These are phyloP conservation scores for Plectosphaerella cucumerina DNA, from an alignment of 2,329 filamentous ascomycete genomes.

Conservation along the genomic window DNA sequence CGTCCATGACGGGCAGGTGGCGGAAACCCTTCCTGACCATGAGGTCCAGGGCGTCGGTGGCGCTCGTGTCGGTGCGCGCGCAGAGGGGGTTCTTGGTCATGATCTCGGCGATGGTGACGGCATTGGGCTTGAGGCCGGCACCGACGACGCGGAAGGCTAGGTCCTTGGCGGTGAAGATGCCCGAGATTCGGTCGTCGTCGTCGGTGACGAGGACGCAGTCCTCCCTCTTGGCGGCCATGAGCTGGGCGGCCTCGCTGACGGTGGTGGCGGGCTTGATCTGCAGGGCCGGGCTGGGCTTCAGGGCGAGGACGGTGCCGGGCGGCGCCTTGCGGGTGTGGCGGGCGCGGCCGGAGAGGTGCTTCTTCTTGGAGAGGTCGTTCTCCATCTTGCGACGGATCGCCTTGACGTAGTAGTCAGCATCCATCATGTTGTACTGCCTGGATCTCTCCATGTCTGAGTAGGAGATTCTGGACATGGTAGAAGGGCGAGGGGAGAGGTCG, in stretches of 20 bases:
- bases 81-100: constrained; percentile 99
- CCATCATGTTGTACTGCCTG: constrained; percentile 11
- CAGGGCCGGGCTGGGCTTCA: constrained; percentile 91
- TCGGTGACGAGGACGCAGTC: constrained; percentile 97
- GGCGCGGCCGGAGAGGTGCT: constrained; percentile 71
- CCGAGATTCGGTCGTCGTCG: constrained; percentile 94
- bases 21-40: constrained; percentile 99
- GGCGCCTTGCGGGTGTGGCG: constrained; percentile 89
- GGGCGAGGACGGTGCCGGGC: constrained; percentile 89
- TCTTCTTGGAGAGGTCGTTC: constrained; percentile 97
- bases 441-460: constrained; percentile 13
- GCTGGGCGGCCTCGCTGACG: constrained; percentile 91
- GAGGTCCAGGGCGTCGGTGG: constrained; percentile 91
- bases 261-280: constrained; percentile 96
- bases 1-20: constrained; percentile 97
- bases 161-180: constrained; percentile 99
- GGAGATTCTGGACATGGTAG: constrained; percentile 9
- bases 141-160: constrained; percentile 95
- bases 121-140: constrained; percentile 80
- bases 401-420: constrained; percentile 46
- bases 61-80: constrained; percentile 94
- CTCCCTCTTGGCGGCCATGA: constrained; percentile 98
- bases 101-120: constrained; percentile 92
- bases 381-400: constrained; percentile 97
- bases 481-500: neutral